phyloP scores from a whole-genome alignment of 208 protist genomes.

The Phytomonas sp. region DNA sequence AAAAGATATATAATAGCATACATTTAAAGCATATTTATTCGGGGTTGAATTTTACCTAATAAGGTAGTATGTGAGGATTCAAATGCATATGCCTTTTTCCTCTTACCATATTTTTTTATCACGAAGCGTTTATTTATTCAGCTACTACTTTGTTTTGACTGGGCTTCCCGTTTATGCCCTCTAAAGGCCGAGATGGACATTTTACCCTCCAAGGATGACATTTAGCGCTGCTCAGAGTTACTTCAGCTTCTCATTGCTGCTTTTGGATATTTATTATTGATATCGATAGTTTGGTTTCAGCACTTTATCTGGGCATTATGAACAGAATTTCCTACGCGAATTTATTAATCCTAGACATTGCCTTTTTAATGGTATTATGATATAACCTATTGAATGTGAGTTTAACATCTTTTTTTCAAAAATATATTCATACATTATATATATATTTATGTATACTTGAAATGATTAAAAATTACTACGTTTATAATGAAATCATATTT shows the following conservation, averaged over 20 bases:
- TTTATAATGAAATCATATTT: neutral
- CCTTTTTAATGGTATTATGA: too few species aligned
- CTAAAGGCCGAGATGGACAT: neutral
- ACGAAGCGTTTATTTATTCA: neutral
- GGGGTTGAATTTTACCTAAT: neutral
- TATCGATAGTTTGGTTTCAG: neutral
- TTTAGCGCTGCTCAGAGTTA: neutral
- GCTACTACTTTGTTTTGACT: neutral
- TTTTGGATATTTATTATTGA: neutral
- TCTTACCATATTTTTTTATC: neutral
- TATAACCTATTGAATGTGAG: too few species aligned
- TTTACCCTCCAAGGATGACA: neutral
- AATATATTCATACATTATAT: too few species aligned
- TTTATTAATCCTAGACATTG: too few species aligned
- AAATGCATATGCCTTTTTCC: conserved; percentile 8
- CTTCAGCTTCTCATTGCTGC: neutral
- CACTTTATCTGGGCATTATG: neutral
- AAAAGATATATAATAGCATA: neutral
- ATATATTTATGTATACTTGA: neutral
- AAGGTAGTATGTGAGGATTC: neutral
- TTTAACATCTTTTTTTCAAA: too few species aligned
- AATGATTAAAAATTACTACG: neutral
- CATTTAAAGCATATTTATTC: neutral
- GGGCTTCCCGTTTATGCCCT: neutral
- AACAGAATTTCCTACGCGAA: neutral